Conservation (phyloP, 768 basidiomycete genomes). For the Fomitopsis pulvina region DNA sequence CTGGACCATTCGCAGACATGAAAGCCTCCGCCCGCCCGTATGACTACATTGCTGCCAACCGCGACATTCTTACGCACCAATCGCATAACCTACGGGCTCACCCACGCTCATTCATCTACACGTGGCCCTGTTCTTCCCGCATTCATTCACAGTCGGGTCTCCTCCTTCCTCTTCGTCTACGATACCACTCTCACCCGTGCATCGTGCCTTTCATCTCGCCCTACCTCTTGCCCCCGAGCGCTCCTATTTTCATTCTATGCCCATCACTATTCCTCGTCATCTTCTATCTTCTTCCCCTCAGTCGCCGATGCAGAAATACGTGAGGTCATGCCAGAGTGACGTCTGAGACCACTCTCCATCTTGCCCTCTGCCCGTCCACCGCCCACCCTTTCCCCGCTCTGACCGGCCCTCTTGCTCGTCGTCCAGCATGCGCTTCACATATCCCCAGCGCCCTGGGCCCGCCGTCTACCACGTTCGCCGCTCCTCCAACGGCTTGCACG, state of each 20-base stretch:
- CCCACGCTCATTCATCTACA: conserved; percentile 5
- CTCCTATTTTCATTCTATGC: conserved; percentile 4
- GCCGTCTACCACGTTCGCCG: conserved; percentile 17
- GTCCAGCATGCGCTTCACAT: conserved; percentile 11
- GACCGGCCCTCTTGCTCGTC: background rate
- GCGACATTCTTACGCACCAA: background rate
- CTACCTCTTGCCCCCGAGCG: conserved; percentile 4
- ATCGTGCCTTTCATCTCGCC: conserved; percentile 23
- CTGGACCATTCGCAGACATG: background rate
- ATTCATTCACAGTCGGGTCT: conserved; percentile 6
- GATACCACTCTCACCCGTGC: conserved; percentile 12
- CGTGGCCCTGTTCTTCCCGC: conserved; percentile 14
- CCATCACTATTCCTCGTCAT: conserved; percentile 10
- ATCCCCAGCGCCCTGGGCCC: conserved; percentile 19
- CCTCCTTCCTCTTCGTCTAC: conserved; percentile 10
- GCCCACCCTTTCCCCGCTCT: background rate
- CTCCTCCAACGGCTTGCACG: conserved; percentile 12
- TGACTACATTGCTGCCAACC: background rate
- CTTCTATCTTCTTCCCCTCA: conserved; percentile 4
- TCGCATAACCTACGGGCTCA: background rate
- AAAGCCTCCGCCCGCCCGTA: background rate
- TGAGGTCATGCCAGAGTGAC: conserved; percentile 3
- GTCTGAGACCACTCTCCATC: conserved; percentile 5
- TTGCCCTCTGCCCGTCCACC: background rate
- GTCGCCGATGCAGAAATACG: conserved; percentile 13